These are phyloP conservation scores for Termitomyces sp. DNA, from an alignment of 768 basidiomycete genomes.

Conservation along the genomic window DNA sequence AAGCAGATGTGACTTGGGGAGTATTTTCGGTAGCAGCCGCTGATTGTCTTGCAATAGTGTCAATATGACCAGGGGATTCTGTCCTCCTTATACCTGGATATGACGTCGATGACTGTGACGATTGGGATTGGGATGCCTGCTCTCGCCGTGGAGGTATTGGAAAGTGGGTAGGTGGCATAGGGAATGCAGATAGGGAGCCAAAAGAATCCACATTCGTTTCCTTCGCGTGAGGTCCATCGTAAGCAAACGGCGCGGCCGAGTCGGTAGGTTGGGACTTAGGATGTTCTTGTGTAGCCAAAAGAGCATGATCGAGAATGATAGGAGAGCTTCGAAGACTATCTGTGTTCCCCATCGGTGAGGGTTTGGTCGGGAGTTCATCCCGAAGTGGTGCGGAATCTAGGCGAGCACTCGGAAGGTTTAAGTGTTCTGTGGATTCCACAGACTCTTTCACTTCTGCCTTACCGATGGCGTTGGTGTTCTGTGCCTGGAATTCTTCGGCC, in stretches of 20 bases:
- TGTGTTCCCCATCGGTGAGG: not conserved
- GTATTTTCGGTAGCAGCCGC: not conserved
- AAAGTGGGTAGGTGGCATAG: constrained; percentile 68
- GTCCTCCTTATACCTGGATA: constrained; percentile 18
- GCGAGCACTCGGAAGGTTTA: not conserved
- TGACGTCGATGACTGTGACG: constrained; percentile 19
- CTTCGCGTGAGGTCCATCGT: constrained; percentile 35
- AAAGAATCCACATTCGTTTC: constrained; percentile 45
- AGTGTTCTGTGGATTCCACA: not conserved
- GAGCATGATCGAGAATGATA: not conserved
- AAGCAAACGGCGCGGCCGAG: constrained; percentile 22
- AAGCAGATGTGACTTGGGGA: not conserved
- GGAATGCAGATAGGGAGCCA: constrained; percentile 72
- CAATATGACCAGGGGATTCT: constrained; percentile 20
- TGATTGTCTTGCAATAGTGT: not conserved
- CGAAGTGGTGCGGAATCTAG: constrained; percentile 6
- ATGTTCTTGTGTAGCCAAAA: not conserved
- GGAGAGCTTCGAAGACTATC: constrained; percentile 1
- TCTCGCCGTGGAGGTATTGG: constrained; percentile 43
- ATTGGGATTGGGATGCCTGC: constrained; percentile 22
- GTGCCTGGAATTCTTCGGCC: constrained; percentile 3
- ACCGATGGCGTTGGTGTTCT: not conserved
- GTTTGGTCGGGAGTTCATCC: not conserved
- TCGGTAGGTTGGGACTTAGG: not conserved
- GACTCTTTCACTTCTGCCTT: not conserved